These are phyloP conservation scores for Penicillium sp. DNA, from an alignment of 2,329 filamentous ascomycete species.

Conservation along the genomic window DNA sequence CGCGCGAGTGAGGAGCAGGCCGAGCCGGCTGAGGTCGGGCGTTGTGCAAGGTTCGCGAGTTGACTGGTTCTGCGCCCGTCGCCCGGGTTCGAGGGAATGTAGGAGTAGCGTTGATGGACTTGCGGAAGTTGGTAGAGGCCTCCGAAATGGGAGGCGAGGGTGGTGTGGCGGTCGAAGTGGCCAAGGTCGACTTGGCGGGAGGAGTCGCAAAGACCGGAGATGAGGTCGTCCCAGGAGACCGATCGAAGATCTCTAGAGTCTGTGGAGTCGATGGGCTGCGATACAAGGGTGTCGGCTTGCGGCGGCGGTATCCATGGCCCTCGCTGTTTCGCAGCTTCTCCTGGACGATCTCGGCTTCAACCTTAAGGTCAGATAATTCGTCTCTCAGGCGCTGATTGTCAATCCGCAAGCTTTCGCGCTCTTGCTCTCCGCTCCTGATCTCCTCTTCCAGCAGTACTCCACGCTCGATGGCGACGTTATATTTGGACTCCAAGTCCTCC, in stretches of 20 bases:
- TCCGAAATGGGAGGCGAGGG: conserved; percentile 95
- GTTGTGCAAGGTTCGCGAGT: conserved; percentile 56
- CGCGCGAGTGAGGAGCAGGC: conserved; percentile 55
- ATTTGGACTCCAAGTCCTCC: conserved; percentile 96
- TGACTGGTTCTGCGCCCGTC: conserved; percentile 53
- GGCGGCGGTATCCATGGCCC: conserved; percentile 52
- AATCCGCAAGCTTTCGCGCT: conserved; percentile 84
- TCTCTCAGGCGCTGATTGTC: conserved; percentile 87
- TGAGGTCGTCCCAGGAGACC: conserved; percentile 79
- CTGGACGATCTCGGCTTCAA: conserved; percentile 90
- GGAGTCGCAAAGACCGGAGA: conserved; percentile 90
- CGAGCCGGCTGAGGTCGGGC: conserved; percentile 40
- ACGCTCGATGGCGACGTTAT: conserved; percentile 90
- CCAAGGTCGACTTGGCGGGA: conserved; percentile 67
- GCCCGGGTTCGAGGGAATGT: conserved; percentile 47
- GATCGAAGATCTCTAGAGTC: conserved; percentile 70
- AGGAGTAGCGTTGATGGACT: conserved; percentile 55
- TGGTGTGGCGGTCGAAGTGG: conserved; percentile 73
- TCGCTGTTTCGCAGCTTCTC: conserved; percentile 83
- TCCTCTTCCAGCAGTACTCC: conserved; percentile 94
- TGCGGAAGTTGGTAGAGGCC: conserved; percentile 65
- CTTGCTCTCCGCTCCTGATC: conserved; percentile 85
- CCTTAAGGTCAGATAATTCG: conserved; percentile 88
- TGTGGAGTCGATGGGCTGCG: conserved; percentile 56
- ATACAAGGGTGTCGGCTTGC: conserved; percentile 54